Evolutionary conservation across 2,329 filamentous ascomycete species (phyloP), one percentile per base, ranked within the genome.

Genomic region (Myriosclerotinia duriaeana): DNA sequence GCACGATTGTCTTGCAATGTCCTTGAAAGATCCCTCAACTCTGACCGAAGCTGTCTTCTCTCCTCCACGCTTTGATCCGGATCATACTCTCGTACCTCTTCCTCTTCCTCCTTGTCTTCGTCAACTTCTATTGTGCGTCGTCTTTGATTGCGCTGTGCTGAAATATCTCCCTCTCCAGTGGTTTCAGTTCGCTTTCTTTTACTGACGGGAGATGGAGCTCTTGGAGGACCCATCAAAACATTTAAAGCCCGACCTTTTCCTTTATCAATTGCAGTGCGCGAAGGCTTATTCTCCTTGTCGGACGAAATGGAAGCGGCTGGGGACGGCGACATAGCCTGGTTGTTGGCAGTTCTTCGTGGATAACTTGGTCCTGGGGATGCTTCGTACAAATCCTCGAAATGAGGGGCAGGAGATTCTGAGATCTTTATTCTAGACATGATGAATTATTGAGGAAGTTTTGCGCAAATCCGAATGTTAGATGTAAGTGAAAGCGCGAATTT

Each of bases 1-100:
- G 90, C 86, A 61, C 85, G 85, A 61, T 89, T 90, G 71, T 95
- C 91, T 80, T 78, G 79, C 30, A 83, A 74, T 11, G 79, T 77
- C 44, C 80, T 89, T 76, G 79, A 81, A n/a, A 96, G 81, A 53
- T 88, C 86, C 69, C 93, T 85, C 67, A 93, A 83, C 12, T 83
- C 84, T 66, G 86, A 86, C 68, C 93, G 89, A 44, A 96, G 80
- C 64, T 82, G 79, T 34, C 93, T 85, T 52, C 92, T 87, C 77
- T 93, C 85, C 53, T 89, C 85, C 15, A 89, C 81, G 66, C 92
- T 83, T 76, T 97, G 94, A 68, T 96, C 88, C 0, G 93, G 93
- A 74, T 97, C 90, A 77, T 93, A 96, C 70, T 82, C 80, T 26
- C 85, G 81, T 9, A 38, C 72, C 72, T 66, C 75, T 34, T 69